A percentile compares a stretch with the other conserved stretches of the same genome.
phyloP scores from a whole-genome alignment of 2,329 filamentous ascomycete species.

The Dactylellina leptospora region DNA sequence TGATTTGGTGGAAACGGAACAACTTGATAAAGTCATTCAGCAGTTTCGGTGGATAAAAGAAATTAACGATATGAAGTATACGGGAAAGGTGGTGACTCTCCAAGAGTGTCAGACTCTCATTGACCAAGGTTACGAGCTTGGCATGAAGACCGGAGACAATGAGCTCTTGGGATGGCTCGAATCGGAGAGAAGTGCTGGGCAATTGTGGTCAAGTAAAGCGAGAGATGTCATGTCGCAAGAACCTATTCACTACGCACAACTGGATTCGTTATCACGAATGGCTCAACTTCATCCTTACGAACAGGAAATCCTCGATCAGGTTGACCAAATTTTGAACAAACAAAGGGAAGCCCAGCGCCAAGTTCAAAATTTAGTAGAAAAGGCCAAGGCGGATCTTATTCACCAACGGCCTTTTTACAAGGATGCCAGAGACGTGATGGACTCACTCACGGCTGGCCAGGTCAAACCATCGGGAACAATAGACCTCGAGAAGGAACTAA shows the following conservation, averaged over 20 bases:
- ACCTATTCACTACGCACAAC: conserved; percentile 88
- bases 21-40: conserved; percentile 79
- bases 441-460: conserved; percentile 85
- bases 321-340: conserved; percentile 93
- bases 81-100: conserved; percentile 68
- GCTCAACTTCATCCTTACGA: conserved; percentile 76
- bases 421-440: conserved; percentile 90
- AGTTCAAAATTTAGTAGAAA: conserved; percentile 81
- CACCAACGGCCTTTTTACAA: conserved; percentile 83
- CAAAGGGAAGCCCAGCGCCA: conserved; percentile 92
- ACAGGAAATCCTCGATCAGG: conserved; percentile 77
- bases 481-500: conserved; percentile 92
- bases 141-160: conserved; percentile 72
- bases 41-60: conserved; percentile 81
- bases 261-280: conserved; percentile 88
- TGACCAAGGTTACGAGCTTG: conserved; percentile 77
- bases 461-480: conserved; percentile 90
- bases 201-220: conserved; percentile 91
- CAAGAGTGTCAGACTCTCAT: conserved; percentile 82
- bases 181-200: conserved; percentile 78
- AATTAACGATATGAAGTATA: conserved; percentile 50
- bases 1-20: conserved; percentile 86
- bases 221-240: conserved; percentile 93
- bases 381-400: conserved; percentile 77
- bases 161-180: conserved; percentile 79